These are phyloP conservation scores for Rehmannia glutinosa DNA, from an alignment of 257 asterid species.

Conservation along the genomic window DNA sequence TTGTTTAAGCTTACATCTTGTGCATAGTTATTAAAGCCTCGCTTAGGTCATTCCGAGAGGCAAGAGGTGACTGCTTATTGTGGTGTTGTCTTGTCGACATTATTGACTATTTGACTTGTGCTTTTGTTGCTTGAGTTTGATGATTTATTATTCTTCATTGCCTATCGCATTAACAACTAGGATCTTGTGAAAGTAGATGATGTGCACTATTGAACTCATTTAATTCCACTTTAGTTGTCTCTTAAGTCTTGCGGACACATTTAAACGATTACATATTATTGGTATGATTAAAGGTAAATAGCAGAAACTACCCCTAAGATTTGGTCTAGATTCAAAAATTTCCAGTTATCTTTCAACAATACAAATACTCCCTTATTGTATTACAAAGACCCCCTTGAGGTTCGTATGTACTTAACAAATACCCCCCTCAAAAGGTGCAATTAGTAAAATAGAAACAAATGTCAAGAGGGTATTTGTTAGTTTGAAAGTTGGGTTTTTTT, in stretches of 20 bases:
- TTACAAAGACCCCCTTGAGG: background rate
- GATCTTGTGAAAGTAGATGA: slow-evolving; percentile 14
- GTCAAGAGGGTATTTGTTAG: background rate
- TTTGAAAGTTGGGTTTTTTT: background rate
- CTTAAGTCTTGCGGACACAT: background rate
- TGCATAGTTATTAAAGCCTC: too few species aligned
- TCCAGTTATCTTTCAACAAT: too few species aligned
- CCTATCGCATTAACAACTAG: too few species aligned
- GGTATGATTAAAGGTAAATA: background rate
- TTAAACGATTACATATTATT: background rate
- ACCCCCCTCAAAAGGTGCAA: background rate
- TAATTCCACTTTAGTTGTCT: background rate
- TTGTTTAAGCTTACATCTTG: background rate
- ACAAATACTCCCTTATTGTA: too few species aligned
- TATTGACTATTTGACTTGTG: too few species aligned
- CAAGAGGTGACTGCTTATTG: too few species aligned
- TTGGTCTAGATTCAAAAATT: background rate
- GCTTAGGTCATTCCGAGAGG: too few species aligned
- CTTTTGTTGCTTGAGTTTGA: too few species aligned
- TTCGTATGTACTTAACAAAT: background rate
- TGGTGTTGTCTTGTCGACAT: too few species aligned
- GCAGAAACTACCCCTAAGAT: background rate
- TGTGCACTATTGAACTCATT: background rate
- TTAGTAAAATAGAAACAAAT: background rate
- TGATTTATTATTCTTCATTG: too few species aligned